Conservation (phyloP, 441 rosid species). For the Populus hybrid region DNA sequence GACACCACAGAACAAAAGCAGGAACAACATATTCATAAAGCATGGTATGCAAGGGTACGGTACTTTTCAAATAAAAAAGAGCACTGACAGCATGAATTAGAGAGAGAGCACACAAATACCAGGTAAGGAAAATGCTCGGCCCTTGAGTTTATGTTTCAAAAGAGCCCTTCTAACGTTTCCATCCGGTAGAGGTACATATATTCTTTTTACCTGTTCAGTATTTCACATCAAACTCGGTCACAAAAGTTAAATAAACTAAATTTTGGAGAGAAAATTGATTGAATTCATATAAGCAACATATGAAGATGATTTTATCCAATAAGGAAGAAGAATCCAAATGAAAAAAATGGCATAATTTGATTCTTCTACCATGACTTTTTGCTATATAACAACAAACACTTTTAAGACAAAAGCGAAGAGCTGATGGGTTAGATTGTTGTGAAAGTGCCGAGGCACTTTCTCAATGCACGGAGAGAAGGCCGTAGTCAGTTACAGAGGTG, state of each 20-base stretch:
- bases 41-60: neutral
- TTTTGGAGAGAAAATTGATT: neutral
- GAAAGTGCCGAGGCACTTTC: neutral
- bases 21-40: neutral
- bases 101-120: slow-evolving; percentile 28
- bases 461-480: neutral
- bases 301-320: neutral
- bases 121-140: slow-evolving; percentile 74
- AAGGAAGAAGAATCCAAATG: neutral
- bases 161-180: slow-evolving; percentile 69
- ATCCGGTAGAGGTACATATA: slow-evolving; percentile 84
- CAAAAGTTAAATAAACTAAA: slow-evolving; percentile 2
- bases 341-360: neutral
- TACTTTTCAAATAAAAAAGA: neutral
- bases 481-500: neutral
- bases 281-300: neutral
- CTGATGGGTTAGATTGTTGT: neutral
- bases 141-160: slow-evolving; percentile 65
- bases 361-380: neutral
- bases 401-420: neutral
- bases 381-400: neutral
- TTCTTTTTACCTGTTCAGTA: slow-evolving; percentile 76
- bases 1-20: neutral
- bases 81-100: neutral
- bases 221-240: slow-evolving; percentile 16